Base-by-base conservation (phyloP, 2,329 filamentous ascomycete species). In the Verticillium dahliae region DNA sequence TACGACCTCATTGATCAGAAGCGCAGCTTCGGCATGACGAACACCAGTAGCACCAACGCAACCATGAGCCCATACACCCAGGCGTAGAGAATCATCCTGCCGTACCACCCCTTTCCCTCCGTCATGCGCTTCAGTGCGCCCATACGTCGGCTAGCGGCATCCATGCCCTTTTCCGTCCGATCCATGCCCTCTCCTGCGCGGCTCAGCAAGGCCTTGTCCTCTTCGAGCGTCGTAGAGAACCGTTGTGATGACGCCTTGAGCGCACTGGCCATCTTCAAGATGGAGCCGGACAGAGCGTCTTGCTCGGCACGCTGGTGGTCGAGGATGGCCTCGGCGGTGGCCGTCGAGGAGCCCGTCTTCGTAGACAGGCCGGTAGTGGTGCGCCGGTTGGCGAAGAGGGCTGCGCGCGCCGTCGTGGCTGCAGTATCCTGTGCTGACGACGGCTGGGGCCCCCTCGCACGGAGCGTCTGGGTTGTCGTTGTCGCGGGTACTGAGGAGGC, bases 71-170 rank as follows among this genome's bases (percentile, higher is more conserved):
- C 91, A 69, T 88, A 90, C 57, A 97, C 92, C 82, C 91, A 90
- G 45, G 81, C 89, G 78, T 95, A 97, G 63, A 97, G 80, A 76
- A 94, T 81, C 79, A 96, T 85, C 59, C 93, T 79, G 6, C 90
- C 92, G 86, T 85, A 92, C 90, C 90, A 96, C 0, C 92, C 92
- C 72, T 89, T 88, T 3, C 92, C 93, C 77, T 97, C 94, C 15
- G 89, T 92, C 87, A 96, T 92, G 59, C 83, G 83, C 67, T 85
- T 81, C 71, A 98, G 74, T 69, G 85, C 82, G 1, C 90, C 89
- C 91, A 98, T 96, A 65, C 86, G 80, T 65, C 85, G 84, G 60
- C 86, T 86, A 3, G 93, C 92, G 1, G 86, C 84, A 63, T 92
- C 88, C 83, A 98, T 89, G 18, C 88, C 88, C 56, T 81, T 77